phyloP scores from a whole-genome alignment of 345 rosid species.

The Rhodamnia argentea region DNA sequence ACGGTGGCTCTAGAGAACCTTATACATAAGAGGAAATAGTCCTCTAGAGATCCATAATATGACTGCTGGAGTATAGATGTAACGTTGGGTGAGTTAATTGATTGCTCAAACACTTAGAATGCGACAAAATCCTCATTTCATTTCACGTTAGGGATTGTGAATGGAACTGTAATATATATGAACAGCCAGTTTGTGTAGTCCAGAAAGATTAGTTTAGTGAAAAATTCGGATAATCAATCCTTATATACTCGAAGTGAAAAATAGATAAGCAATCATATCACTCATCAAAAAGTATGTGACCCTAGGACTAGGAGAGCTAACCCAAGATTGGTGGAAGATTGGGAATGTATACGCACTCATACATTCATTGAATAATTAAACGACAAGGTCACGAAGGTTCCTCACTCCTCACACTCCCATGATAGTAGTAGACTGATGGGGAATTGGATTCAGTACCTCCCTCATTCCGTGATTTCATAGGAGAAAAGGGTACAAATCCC shows the following conservation, averaged over 20 bases:
- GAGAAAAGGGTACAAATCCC: background rate
- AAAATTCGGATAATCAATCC: background rate
- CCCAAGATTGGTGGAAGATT: background rate
- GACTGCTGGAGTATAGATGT: background rate
- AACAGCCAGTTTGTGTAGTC: background rate
- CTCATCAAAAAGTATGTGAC: background rate
- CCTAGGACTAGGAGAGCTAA: background rate
- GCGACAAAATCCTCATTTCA: background rate
- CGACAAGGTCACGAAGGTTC: too few species aligned
- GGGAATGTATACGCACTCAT: too few species aligned
- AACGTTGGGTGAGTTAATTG: background rate
- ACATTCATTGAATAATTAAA: too few species aligned
- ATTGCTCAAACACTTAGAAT: background rate
- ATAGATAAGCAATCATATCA: background rate
- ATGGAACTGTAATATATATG: background rate
- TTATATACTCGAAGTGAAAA: background rate
- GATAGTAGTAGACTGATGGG: too few species aligned
- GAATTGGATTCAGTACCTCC: background rate
- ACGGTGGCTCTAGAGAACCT: background rate
- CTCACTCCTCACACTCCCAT: too few species aligned
- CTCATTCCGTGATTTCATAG: background rate
- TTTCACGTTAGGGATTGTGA: background rate
- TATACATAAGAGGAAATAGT: background rate
- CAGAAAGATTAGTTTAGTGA: background rate
- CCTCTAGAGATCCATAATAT: background rate